Percentiles rank a stretch among this genome's conserved stretches.
These are phyloP conservation scores for Cryptosporidium meleagridis DNA, from an alignment of 169 alveolate genomes.

Conservation along the genomic window DNA sequence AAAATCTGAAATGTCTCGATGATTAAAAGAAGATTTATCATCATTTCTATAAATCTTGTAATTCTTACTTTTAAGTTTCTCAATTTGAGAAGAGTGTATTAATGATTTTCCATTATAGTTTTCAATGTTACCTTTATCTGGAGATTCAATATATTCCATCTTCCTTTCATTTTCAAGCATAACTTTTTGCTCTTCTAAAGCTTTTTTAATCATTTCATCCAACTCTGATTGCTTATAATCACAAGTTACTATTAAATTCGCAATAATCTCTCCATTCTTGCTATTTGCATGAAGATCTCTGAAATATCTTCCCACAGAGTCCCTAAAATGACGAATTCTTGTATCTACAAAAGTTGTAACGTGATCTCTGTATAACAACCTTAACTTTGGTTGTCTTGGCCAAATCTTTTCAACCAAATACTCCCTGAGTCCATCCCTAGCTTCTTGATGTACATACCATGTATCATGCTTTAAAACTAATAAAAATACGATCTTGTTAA, in stretches of 20 bases:
- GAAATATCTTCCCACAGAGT: slow-evolving; percentile 71
- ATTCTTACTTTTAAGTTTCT: background rate
- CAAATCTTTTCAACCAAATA: slow-evolving; percentile 56
- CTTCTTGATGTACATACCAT: slow-evolving; percentile 75
- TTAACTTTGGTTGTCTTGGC: slow-evolving; percentile 73
- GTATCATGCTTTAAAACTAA: slow-evolving; percentile 59
- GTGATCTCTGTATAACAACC: slow-evolving; percentile 59
- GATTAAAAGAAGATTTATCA: background rate
- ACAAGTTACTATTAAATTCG: slow-evolving; percentile 70
- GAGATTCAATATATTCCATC: slow-evolving; percentile 14
- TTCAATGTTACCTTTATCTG: background rate
- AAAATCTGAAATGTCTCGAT: background rate
- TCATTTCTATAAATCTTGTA: background rate
- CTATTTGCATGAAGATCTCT: slow-evolving; percentile 74
- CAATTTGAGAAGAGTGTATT: background rate
- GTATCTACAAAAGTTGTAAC: slow-evolving; percentile 72
- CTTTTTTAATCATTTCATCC: slow-evolving; percentile 63
- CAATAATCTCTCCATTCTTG: slow-evolving; percentile 42
- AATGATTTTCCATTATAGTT: background rate
- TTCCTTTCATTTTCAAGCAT: slow-evolving; percentile 27
- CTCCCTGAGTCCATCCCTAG: slow-evolving; percentile 71
- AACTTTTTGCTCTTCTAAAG: slow-evolving; percentile 38
- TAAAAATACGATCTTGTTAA: slow-evolving; percentile 60
- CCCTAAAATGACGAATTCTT: slow-evolving; percentile 71
- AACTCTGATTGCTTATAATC: slow-evolving; percentile 55